Base-by-base conservation (phyloP, 805 yeast species). In the Candida takata region DNA sequence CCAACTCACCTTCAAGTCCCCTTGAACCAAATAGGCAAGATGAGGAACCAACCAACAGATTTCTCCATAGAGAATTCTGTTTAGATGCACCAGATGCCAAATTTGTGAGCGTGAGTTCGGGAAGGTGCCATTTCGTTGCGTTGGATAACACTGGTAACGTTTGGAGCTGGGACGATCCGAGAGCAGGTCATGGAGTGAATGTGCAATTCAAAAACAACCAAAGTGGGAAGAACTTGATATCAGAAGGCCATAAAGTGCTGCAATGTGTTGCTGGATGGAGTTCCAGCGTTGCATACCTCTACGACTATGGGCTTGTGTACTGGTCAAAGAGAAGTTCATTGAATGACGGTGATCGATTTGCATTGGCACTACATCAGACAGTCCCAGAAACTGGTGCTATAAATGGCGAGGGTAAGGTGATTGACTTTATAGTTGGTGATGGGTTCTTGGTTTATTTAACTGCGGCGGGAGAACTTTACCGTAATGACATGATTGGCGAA, bases 251-350 rank as follows among this genome's bases (percentile, higher is more conserved):
- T 23, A 62, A 64, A 9, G 64, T 72, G 9, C 37, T 63, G 19
- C 71, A 69, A 43, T 67, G 77, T 8, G 64, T 66, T 10, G 79
- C 84, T 13, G 92, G 90, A 0, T 82, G 90, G 90, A 68, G 71
- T 39, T 54, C 69, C 12, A 70, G 74, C 34, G 72, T 74, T 28
- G 72, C 73, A 15, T 61, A 66, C 32, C 56, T 77, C 3, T 60
- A 60, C 14, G 58, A 59, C 6, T 58, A 68, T 31, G 86, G 88
- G 0, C 52, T 83, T 18, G 65, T 78, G 0, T 64, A 72, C 13
- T 80, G 88, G 31, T 12, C 4, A 16, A 19, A 29, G 21, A 54
- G 70, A 29, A 48, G 48, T 4, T 44, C 59, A 3, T 24, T 64
- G 7, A 40, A 36, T 15, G 49, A 57, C 32, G 59, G 55, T 19